Conservation (phyloP, 2,329 filamentous ascomycete genomes). For the Purpureocillium lavendulum region DNA sequence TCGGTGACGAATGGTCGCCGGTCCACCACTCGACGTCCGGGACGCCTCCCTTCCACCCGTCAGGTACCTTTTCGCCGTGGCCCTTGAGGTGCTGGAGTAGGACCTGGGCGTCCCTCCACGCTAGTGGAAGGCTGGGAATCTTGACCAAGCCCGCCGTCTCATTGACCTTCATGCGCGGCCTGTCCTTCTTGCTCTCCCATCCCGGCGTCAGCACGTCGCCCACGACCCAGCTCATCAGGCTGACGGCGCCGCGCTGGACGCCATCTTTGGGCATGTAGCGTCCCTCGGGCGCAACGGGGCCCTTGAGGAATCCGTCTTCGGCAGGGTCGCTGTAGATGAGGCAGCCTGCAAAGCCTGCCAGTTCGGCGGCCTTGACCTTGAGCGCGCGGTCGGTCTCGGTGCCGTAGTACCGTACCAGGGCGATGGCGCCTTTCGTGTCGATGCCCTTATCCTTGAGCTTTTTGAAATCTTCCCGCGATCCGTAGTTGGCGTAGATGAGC, state of each 20-base stretch:
- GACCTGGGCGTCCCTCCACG: slow-evolving; percentile 80
- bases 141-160: slow-evolving; percentile 65
- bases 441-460: slow-evolving; percentile 62
- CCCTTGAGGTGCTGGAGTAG: slow-evolving; percentile 70
- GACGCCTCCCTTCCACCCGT: slow-evolving; percentile 69
- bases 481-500: slow-evolving; percentile 88
- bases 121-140: slow-evolving; percentile 83
- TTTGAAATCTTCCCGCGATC: slow-evolving; percentile 75
- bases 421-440: slow-evolving; percentile 70
- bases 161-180: slow-evolving; percentile 58
- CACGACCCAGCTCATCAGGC: slow-evolving; percentile 71
- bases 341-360: slow-evolving; percentile 78
- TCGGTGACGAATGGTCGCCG: slow-evolving; percentile 65
- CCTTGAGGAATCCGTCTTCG: slow-evolving; percentile 72
- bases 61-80: slow-evolving; percentile 58
- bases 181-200: slow-evolving; percentile 61
- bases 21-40: slow-evolving; percentile 81
- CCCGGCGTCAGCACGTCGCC: slow-evolving; percentile 92
- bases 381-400: slow-evolving; percentile 63
- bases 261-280: slow-evolving; percentile 73
- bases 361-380: slow-evolving; percentile 84
- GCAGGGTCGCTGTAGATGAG: slow-evolving; percentile 88
- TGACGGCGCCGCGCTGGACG: slow-evolving; percentile 76
- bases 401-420: slow-evolving; percentile 73
- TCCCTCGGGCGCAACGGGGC: slow-evolving; percentile 66